Evolutionary conservation across 2,329 filamentous ascomycete species (phyloP).

Genomic region (Colletotrichum coccodes): DNA sequence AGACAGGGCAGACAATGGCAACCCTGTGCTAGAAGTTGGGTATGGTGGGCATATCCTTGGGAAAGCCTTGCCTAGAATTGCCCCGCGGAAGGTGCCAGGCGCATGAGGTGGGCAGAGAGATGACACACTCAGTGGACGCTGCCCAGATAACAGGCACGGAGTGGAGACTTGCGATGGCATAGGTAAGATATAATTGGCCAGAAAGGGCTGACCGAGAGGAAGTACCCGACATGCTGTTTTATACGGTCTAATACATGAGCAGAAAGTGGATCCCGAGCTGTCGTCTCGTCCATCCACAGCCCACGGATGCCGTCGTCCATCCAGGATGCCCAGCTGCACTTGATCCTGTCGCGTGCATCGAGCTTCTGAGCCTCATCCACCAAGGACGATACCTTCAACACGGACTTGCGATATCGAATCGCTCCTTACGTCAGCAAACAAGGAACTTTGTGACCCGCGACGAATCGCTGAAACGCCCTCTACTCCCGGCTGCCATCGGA

Average conservation of each 20-base stretch:
- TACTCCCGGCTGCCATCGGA: not conserved
- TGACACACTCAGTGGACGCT: conserved; percentile 12
- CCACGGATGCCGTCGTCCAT: not conserved
- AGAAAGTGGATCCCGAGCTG: not conserved
- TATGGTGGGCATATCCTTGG: conserved; percentile 26
- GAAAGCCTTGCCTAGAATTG: conserved; percentile 25
- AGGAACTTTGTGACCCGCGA: not conserved
- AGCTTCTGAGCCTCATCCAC: conserved; percentile 16
- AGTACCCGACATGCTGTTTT: not conserved
- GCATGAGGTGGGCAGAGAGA: not conserved
- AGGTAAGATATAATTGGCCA: not conserved
- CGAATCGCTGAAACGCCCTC: not conserved
- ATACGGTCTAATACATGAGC: not conserved
- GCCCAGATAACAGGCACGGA: not conserved
- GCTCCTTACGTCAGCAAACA: not conserved
- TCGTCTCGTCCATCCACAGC: conserved; percentile 21
- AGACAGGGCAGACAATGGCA: conserved; percentile 1
- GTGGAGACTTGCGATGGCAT: not conserved
- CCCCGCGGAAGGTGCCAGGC: conserved; percentile 25
- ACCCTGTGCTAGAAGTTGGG: not conserved
- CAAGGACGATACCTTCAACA: conserved; percentile 6
- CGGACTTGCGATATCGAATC: not conserved
- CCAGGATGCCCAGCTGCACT: conserved; percentile 11
- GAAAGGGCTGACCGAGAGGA: rapidly evolving
- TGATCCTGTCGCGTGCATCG: conserved; percentile 28